Base-by-base conservation (phyloP, 73 alveolate genomes). In the Tetrahymena thermophila region DNA sequence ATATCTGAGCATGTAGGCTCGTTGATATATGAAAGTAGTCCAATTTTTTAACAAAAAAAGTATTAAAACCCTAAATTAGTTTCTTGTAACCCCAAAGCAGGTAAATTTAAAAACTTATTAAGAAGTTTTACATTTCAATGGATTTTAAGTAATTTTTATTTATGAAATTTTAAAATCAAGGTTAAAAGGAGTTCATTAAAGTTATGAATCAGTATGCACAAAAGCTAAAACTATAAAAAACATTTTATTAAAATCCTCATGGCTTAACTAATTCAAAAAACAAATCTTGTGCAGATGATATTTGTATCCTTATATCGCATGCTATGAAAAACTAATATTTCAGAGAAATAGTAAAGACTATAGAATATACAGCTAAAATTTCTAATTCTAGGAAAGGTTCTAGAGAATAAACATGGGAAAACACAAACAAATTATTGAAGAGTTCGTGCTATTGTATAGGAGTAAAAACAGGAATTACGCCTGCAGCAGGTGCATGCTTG, bases 401-500 rank as follows among this genome's bases (percentile, higher is more conserved):
- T 55, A 96, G 97, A 94, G 94, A 94, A 3, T 95, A 93, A 57
- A 94, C 94, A 37, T 98, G 99, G 98, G 93, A 96, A 25, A 98
- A 98, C 94, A 98, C 99, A 35, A 98, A 98, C 84, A 97, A 96
- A 83, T 95, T 98, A 35, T 96, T 98, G 19, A 97, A 85, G 6
- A 85, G 96, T 8, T 96, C 98, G 43, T 98, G 99, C 6, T 94
- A 93, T 56, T 98, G 97, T 94, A 96, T 95, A 71, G 99, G 99
- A 28, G 58, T 98, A 42, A 98, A 98, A 94, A 98, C 99, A 23
- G 99, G 99, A 35, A 97, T 97, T 19, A 98, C 99, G 0, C 97
- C 98, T 56, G 97, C 98, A 31, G 99, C 99, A 19, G 99, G 99
- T 8, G 99, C 99, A 43, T 98, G 99, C 94, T 25, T 71, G 89